These are phyloP conservation scores for Chalciporus chontae DNA, from an alignment of 768 basidiomycete species.

Conservation along the genomic window DNA sequence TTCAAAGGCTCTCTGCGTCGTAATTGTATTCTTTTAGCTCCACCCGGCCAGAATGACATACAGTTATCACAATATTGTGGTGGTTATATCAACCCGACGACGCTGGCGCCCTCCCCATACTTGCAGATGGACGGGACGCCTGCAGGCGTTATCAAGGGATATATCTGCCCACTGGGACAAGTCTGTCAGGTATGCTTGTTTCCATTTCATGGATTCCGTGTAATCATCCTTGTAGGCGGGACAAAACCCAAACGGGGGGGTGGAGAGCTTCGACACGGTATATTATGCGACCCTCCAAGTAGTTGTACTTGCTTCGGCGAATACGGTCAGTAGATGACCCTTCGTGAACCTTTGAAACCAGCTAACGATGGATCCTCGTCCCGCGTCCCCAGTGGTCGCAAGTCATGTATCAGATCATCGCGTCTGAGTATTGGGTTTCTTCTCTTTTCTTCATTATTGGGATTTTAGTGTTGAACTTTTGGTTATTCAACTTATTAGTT, in stretches of 20 bases:
- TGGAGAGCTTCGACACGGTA: conserved; percentile 88
- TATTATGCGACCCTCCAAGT: conserved; percentile 80
- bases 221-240: conserved; percentile 42
- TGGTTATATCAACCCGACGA: conserved; percentile 65
- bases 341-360: background rate
- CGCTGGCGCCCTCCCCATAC: conserved; percentile 45
- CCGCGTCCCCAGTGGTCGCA: conserved; percentile 55
- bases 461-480: conserved; percentile 87
- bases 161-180: conserved; percentile 85
- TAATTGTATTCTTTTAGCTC: conserved; percentile 53
- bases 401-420: conserved; percentile 86
- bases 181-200: conserved; percentile 57
- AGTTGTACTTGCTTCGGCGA: conserved; percentile 76
- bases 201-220: background rate
- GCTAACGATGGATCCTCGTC: background rate
- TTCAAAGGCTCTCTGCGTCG: conserved; percentile 84
- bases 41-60: conserved; percentile 49
- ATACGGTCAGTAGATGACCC: conserved; percentile 49
- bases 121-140: conserved; percentile 36
- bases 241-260: conserved; percentile 58
- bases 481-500: conserved; percentile 90
- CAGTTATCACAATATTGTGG: conserved; percentile 69
- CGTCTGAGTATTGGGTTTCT: conserved; percentile 86
- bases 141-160: conserved; percentile 63
- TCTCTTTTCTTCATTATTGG: conserved; percentile 84